Percentiles rank a stretch among this genome's conserved stretches.
Evolutionary conservation across 163 green algal species (phyloP).

Genomic region (Scenedesmus sp.): DNA sequence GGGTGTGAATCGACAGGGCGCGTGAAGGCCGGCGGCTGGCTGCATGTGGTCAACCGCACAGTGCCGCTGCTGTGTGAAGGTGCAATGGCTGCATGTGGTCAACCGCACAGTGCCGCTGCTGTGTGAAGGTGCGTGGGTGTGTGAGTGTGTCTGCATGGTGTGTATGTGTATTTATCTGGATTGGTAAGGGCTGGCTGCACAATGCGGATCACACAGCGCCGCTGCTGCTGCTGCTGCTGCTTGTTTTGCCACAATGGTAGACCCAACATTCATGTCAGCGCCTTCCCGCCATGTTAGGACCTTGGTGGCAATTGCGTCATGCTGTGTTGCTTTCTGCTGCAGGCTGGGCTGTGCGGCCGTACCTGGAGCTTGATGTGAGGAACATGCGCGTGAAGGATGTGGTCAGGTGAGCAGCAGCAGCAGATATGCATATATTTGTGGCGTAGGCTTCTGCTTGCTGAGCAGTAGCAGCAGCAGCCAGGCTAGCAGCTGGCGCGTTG

Average conservation of each 20-base stretch:
- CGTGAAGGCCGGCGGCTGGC: conserved; percentile 13
- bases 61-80: conserved; percentile 5
- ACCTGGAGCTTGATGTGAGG: conserved; percentile 40
- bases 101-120: conserved; percentile 28
- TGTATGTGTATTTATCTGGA: background rate
- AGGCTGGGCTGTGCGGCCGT: conserved; percentile 4
- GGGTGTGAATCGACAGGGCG: background rate
- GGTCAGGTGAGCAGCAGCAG: background rate
- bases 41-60: background rate
- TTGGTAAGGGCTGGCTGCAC: background rate
- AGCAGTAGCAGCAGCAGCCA: background rate
- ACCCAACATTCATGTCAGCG: too few relatives aligned
- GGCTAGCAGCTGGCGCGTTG: background rate
- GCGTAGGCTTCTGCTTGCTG: too few relatives aligned
- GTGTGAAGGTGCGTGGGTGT: background rate
- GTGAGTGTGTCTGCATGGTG: background rate
- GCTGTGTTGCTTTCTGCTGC: background rate
- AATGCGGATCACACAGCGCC: background rate
- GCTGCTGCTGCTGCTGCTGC: background rate
- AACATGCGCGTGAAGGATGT: conserved; percentile 31
- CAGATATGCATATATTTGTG: too few relatives aligned
- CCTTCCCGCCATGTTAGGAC: too few relatives aligned
- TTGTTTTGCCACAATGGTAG: too few relatives aligned
- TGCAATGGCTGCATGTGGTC: background rate
- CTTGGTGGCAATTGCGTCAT: too few relatives aligned